phyloP scores from a whole-genome alignment of 768 basidiomycete species.

The Epithele typhae region DNA sequence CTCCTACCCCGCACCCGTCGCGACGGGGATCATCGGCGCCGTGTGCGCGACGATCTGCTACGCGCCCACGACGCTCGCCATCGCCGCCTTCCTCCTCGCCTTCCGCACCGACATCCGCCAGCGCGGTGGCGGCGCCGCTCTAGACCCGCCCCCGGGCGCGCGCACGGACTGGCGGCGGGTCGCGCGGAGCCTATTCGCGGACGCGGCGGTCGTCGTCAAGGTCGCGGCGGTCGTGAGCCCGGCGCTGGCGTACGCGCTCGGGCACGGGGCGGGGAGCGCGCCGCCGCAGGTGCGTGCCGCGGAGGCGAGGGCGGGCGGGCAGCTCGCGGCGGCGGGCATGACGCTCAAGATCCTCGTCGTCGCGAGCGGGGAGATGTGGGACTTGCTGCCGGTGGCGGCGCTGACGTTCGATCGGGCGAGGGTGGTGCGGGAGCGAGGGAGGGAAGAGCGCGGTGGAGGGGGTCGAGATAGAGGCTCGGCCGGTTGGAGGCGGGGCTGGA shows the following conservation, averaged over 20 bases:
- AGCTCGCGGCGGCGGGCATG: conserved; percentile 11
- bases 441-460: no score
- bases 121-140: conserved; percentile 1
- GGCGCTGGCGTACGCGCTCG: not conserved
- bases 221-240: conserved; percentile 10
- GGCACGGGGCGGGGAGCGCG: no score
- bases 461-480: no score
- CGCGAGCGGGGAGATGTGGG: conserved; percentile 10
- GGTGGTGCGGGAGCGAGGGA: no score
- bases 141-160: not conserved
- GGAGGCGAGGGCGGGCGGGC: conserved; percentile 11
- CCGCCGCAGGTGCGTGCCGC: conserved; percentile 3
- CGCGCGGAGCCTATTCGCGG: conserved; percentile 1
- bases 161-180: not conserved
- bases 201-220: conserved; percentile 11
- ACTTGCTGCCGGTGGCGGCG: conserved; percentile 10
- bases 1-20: conserved; percentile 8
- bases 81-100: conserved; percentile 4
- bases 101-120: conserved; percentile 10
- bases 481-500: no score
- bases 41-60: conserved; percentile 11
- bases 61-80: conserved; percentile 11
- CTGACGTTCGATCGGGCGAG: conserved; percentile 1
- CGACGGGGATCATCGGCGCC: conserved; percentile 12
- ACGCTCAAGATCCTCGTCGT: conserved; percentile 7